Evolutionary conservation across 2,329 filamentous ascomycete species (phyloP).

Genomic region (Hymenoscyphus infarciens): DNA sequence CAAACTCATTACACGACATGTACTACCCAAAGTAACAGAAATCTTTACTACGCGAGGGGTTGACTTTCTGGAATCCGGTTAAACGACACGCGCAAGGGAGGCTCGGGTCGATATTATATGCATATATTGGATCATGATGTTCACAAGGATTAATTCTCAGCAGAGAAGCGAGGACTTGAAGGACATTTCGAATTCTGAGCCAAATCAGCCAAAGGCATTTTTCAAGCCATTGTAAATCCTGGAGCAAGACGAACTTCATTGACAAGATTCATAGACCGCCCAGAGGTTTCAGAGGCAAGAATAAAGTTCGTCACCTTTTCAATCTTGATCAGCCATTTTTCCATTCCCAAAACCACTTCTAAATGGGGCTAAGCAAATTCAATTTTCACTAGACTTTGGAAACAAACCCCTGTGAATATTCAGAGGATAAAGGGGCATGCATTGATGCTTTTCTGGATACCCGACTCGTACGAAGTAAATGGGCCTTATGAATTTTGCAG

Average conservation of each 20-base stretch:
- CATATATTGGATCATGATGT: slow-evolving; percentile 32
- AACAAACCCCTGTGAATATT: background rate
- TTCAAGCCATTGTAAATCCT: background rate
- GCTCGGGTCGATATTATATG: slow-evolving; percentile 23
- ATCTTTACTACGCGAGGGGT: background rate
- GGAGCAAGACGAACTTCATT: background rate
- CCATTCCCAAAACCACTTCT: background rate
- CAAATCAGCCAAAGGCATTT: background rate
- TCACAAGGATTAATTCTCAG: slow-evolving; percentile 21
- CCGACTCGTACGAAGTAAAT: background rate
- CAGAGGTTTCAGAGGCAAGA: background rate
- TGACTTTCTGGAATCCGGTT: background rate
- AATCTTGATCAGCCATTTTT: background rate
- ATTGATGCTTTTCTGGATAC: background rate
- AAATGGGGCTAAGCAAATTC: background rate
- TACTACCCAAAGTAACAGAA: background rate
- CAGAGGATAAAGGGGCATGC: background rate
- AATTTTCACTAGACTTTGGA: background rate
- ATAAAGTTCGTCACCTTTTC: background rate
- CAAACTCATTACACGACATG: slow-evolving; percentile 20
- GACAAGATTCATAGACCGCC: background rate
- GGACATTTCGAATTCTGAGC: background rate
- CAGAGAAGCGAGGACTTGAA: slow-evolving; percentile 17
- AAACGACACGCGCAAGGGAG: slow-evolving; percentile 13
- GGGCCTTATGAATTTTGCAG: background rate